Base-by-base conservation (phyloP, 2,329 filamentous ascomycete species). In the Coleophoma cylindrospora region DNA sequence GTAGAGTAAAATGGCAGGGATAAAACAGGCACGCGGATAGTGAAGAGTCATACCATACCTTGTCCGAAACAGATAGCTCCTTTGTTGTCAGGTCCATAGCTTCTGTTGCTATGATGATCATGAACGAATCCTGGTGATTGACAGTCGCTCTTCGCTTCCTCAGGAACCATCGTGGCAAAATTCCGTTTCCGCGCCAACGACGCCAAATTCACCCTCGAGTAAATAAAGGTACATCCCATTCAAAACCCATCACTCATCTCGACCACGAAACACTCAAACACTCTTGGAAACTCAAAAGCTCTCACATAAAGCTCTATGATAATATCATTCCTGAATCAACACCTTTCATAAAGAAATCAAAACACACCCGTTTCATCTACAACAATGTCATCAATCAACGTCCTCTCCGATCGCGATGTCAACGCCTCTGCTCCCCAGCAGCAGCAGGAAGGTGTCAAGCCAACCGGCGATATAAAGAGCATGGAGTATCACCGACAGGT, bases 401-500 rank as follows among this genome's bases (percentile, higher is more conserved):
- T 84, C 59, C 83, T 89, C 68, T 72, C 74, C 60, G 72, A 79
- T 64, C 83, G 83, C 71, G 83, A 88, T 72, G 74, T 78, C 70
- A 89, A 89, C 70, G 73, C 73, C 52, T 56, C 74, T 56, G 68
- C 79, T 57, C 51, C 65, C 27, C 59, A 56, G 58, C 27, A 27
- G 27, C 53, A 40, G 61, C 58, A 57, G 53, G 51, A 57, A 47
- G 60, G 66, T 51, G 61, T 55, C 61, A 74, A 76, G 66, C 13
- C 13, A n/a, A 12, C 36, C 3, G 59, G 63, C 38, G 68, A 71
- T 61, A 70, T 81, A 48, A 83, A 83, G 76, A 83, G 75, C 72
- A 81, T 91, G 76, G 86, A 90, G 64, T 88, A 88, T 66, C 87
- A 91, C 66, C 86, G 87, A 55, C 84, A 89, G 71, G 76, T 88